Conservation (phyloP, 192 early-diverging fungal genomes). For the Coemansia sp. region DNA sequence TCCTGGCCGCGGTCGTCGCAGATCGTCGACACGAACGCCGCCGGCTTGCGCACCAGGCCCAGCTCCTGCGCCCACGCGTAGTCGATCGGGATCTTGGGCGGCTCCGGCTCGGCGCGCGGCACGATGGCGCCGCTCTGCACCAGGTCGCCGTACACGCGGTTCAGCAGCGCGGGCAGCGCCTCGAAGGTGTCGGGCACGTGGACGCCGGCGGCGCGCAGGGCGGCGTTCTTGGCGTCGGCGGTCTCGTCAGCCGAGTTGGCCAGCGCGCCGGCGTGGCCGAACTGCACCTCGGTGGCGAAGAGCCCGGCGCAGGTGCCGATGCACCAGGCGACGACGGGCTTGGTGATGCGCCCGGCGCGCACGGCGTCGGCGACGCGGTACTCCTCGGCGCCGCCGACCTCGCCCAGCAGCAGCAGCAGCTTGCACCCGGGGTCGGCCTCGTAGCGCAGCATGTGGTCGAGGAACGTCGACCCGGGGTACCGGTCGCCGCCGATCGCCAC, state of each 20-base stretch:
- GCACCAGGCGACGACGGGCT: slow-evolving; percentile 99
- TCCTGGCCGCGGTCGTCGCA: slow-evolving; percentile 99
- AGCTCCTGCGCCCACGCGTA: slow-evolving; percentile 99
- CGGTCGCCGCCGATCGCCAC: slow-evolving; percentile 99
- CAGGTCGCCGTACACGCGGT: slow-evolving; percentile 77
- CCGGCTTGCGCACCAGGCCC: slow-evolving; percentile 97
- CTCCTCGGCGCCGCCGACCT: slow-evolving; percentile 98
- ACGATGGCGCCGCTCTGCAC: slow-evolving; percentile 73
- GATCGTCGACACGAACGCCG: slow-evolving; percentile 98
- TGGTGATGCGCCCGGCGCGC: slow-evolving; percentile 85
- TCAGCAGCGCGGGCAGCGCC: slow-evolving; percentile 82
- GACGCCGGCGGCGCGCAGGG: slow-evolving; percentile 83
- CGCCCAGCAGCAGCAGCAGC: slow-evolving; percentile 94
- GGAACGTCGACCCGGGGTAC: slow-evolving; percentile 98
- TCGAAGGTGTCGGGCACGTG: slow-evolving; percentile 97
- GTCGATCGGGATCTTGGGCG: slow-evolving; percentile 98
- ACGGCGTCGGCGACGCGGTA: slow-evolving; percentile 94
- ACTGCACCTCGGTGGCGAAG: slow-evolving; percentile 99
- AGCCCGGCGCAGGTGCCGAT: slow-evolving; percentile 99
- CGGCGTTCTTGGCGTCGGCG: slow-evolving; percentile 93
- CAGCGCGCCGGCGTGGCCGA: slow-evolving; percentile 96
- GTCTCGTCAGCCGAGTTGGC: slow-evolving; percentile 97
- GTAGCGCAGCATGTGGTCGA: slow-evolving; percentile 96
- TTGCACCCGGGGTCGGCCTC: slow-evolving; percentile 92
- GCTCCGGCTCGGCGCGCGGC: slow-evolving; percentile 82